These are phyloP conservation scores for Ilyonectria robusta DNA, from an alignment of 2,329 filamentous ascomycete genomes.

Conservation along the genomic window DNA sequence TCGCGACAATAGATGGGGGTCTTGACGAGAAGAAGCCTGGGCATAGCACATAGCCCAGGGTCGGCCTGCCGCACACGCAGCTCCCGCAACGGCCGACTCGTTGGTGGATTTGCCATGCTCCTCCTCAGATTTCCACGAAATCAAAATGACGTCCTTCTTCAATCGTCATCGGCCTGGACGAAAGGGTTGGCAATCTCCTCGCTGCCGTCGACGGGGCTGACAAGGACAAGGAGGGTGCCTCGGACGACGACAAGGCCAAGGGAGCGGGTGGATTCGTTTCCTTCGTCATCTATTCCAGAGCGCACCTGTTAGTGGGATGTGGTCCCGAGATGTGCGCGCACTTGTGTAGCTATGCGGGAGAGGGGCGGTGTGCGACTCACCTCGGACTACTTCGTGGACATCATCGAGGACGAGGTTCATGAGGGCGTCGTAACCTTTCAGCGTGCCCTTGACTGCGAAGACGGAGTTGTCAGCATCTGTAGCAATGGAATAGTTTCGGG, in stretches of 20 bases:
- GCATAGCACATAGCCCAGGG: conserved; percentile 3
- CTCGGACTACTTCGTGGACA: conserved; percentile 89
- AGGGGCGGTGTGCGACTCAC: conserved; percentile 62
- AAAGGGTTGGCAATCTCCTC: conserved; percentile 98
- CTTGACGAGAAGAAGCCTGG: conserved; percentile 5
- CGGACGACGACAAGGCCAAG: conserved; percentile 91
- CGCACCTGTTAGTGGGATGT: conserved; percentile 18
- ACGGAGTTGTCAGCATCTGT: conserved; percentile 26
- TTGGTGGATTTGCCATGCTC: conserved; percentile 1
- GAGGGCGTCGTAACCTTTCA: conserved; percentile 96
- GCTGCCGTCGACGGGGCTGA: conserved; percentile 93
- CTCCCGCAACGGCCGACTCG: conserved; percentile 16
- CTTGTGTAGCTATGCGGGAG: neutral
- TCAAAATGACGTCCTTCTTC: conserved; percentile 40
- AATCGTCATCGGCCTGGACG: conserved; percentile 78
- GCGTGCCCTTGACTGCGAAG: conserved; percentile 80
- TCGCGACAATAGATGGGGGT: conserved; percentile 24
- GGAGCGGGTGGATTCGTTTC: conserved; percentile 85
- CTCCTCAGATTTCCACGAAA: conserved; percentile 21
- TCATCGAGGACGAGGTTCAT: conserved; percentile 99
- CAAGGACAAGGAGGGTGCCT: conserved; percentile 91
- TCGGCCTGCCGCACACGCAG: conserved; percentile 22
- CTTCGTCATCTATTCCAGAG: conserved; percentile 82
- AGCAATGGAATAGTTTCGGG: neutral
- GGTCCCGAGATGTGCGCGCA: neutral